Evolutionary conservation across 768 basidiomycete species (phyloP), one percentile per base, ranked within the genome.

Genomic region (Macrolepiota fuliginosa): DNA sequence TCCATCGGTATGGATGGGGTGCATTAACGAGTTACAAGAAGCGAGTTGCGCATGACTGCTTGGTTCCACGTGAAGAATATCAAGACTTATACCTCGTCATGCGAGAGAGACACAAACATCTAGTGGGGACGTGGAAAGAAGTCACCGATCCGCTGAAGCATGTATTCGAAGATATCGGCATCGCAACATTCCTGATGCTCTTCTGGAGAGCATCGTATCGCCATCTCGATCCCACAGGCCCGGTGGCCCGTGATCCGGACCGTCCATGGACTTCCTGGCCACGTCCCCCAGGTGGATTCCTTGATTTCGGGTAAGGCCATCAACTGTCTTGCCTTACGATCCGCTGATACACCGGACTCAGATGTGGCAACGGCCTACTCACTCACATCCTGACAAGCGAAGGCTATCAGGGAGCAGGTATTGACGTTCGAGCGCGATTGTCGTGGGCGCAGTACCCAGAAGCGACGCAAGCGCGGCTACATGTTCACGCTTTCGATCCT

Each of bases 101-200:
- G 84, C 85, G 96, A 59, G 92, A 93, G 67, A 80, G 91, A 11
- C 87, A 97, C 74, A 90, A 89, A 66, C 83, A 88, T 68, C 75
- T 94, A 10, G 83, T 93, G 2, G 76, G 83, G 66, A 80, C 81
- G 4, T 96, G 94, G 94, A 80, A 81, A 50, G 91, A 94, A 66
- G 83, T 80, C 5, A 96, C 94, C 0, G 92, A 96, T 72, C 92
- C 94, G 0, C 69, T 88, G 46, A 96, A 96, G 71, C 94, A 96
- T 73, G 91, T 96, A 6, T 96, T 89, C 60, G 94, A 96, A 91
- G 96, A 98, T 70, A 93, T 98, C 37, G 93, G 93, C 15, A 96
- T 98, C 46, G 94, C 94, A 2, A 93, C 94, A 1, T 98, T 91
- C 71, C 79, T 98, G 27, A 93, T 98, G 74, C 81, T 96, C 0